Base-by-base conservation (phyloP, 306 rosid genomes). In the Sechiopsis laciniata region DNA sequence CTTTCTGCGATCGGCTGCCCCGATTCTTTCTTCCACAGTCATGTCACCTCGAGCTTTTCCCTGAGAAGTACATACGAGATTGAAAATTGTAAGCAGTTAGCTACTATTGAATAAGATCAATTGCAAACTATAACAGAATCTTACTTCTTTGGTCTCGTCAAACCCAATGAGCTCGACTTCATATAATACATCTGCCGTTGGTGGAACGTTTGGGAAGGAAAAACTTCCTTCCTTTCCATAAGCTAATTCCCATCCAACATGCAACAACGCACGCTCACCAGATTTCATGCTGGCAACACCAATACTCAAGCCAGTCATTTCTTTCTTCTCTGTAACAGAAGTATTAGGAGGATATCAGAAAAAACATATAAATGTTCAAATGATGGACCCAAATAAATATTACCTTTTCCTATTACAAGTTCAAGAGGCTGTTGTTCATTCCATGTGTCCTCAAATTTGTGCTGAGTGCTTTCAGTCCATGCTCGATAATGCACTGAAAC, bases 371-470 rank as follows among this genome's bases (percentile, higher is more conserved):
- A 11, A 52, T 26, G 14, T 8, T 26, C 57, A 71, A 9, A 24
- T 40, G 46, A 6, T 40, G 6, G 46, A 40, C 46, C 6, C 0
- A 6, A 40, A 9, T 40, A 40, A 40, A 26, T 26, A 26, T 37
- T 85, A 90, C 98, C 95, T 90, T 94, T 94, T 69, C 95, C 98
- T 67, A 90, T 32, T 64, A 90, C 79, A 81, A 94, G 84, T 84
- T 90, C 97, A 66, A 75, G 53, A 21, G 96, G 97, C 15, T 87
- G 88, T 70, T 86, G 98, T 80, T 94, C 98, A 48, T 69, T 79
- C 98, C 97, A 89, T 2, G 98, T 88, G 80, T 90, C 97, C 76
- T 94, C 98, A 87, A 90, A 94, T 83, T 90, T 94, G 84, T 94
- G 98, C 75, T 75, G 80, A 8, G 91, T 79, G 82, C 88, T 83